Evolutionary conservation across 2,329 filamentous ascomycete species (phyloP), one percentile per base, ranked within the genome.

Genomic region (Beauveria asiatica): DNA sequence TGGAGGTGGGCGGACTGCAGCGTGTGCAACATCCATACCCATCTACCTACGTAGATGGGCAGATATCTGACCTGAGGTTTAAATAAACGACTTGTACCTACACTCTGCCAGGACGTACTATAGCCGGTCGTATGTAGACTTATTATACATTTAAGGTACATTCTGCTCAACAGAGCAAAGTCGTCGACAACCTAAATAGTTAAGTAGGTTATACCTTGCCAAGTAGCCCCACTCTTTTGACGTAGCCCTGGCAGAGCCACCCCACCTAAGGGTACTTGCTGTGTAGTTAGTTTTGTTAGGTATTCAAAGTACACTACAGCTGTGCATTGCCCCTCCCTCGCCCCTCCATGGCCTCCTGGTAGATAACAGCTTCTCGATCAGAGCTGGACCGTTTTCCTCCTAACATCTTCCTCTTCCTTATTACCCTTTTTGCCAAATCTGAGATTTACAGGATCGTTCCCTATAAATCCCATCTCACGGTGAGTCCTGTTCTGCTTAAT

Each of bases 281-380:
- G 30, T 3, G 9, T 33, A 33, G 9, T 11, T 33, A 11, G 30
- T 33, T 33, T 33, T 33, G 10, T 33, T 33, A 33, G 9, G 30
- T 33, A 11, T 33, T 9, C 30, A 33, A 17, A 19, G 6, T 44
- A 21, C n/a, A 17, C 19, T 21, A 44, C 42, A 60, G 58, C 51
- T 55, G 30, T 33, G 23, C 9, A 17, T 59, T 54, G 42, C 58
- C 58, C 58, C 58, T 60, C 58, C 27, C 46, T 51, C 16, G 56
- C 56, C 58, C 58, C 58, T 60, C 58, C 58, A 41, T 54, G 42
- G 30, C 23, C 41, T 23, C n/a, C 27, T 51, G 41, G 49, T 42
- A 48, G 41, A 60, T 55, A 60, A 50, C 30, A 60, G 58, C 58
- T 60, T 60, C 58, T 51, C 45, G 25, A 41, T 39, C 56, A 33